These are phyloP conservation scores for Erodium maritimum DNA, from an alignment of 345 rosid species.

Conservation along the genomic window DNA sequence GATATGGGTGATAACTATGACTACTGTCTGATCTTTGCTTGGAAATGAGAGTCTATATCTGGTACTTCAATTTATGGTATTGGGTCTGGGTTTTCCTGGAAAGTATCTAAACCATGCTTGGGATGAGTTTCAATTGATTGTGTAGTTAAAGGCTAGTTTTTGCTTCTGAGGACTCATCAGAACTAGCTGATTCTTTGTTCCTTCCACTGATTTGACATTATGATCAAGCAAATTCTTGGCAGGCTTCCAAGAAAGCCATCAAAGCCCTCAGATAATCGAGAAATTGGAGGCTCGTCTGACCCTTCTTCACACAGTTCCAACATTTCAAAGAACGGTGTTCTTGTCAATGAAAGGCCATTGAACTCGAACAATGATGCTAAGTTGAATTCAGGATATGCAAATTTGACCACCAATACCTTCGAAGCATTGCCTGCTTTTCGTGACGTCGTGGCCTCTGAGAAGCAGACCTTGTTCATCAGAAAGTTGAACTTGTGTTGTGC, in stretches of 20 bases:
- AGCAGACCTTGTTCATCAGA: not conserved
- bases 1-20: not conserved
- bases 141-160: not conserved
- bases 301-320: too few species aligned
- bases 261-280: not conserved
- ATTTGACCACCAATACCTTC: not conserved
- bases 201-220: not conserved
- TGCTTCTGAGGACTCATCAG: not conserved
- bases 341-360: too few species aligned
- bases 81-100: not conserved
- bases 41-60: not conserved
- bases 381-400: not conserved
- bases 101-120: not conserved
- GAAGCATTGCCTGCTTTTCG: not conserved
- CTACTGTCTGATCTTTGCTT: not conserved
- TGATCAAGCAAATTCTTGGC: constrained; percentile 1
- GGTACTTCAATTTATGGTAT: not conserved
- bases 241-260: not conserved
- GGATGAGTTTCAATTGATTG: not conserved
- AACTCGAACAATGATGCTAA: not conserved
- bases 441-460: not conserved
- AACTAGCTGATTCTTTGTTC: not conserved
- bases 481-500: not conserved
- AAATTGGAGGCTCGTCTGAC: not conserved
- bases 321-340: too few species aligned